These are phyloP conservation scores for Raphidocelis subcapitata DNA, from an alignment of 139 green algal genomes.

Conservation along the genomic window DNA sequence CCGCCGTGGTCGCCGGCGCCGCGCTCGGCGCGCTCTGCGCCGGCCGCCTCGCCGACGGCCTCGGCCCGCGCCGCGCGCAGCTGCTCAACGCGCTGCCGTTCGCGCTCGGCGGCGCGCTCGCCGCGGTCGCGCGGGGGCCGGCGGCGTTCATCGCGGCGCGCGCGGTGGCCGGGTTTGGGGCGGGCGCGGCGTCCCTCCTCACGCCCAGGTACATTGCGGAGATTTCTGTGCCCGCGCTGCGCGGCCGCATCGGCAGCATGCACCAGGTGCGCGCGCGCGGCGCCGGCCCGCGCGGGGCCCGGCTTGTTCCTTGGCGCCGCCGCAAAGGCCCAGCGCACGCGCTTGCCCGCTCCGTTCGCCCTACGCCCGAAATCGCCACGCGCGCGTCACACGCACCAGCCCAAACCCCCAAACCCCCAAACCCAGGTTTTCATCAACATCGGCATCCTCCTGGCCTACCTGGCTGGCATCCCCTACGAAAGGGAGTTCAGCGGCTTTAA, in stretches of 20 bases:
- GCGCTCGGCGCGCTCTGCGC: slow-evolving; percentile 36
- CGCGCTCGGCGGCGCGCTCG: background rate
- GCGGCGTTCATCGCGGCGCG: slow-evolving; percentile 4
- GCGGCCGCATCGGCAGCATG: slow-evolving; percentile 17
- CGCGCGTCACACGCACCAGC: no score
- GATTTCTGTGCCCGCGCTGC: slow-evolving; percentile 9
- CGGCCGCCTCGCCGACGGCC: slow-evolving; percentile 44
- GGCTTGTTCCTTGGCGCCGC: no score
- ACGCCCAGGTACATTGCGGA: slow-evolving; percentile 32
- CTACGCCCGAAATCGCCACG: no score
- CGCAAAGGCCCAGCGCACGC: no score
- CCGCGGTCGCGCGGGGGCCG: background rate
- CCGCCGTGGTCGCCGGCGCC: slow-evolving; percentile 34
- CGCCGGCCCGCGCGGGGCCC: background rate
- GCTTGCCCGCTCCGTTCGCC: no score
- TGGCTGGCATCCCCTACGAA: slow-evolving; percentile 54
- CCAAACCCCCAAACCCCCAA: background rate
- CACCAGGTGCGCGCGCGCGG: background rate
- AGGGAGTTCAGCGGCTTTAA: slow-evolving; percentile 11
- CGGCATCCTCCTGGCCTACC: slow-evolving; percentile 70
- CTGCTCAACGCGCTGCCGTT: slow-evolving; percentile 14
- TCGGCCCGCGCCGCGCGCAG: slow-evolving; percentile 41
- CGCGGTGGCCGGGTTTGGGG: slow-evolving; percentile 16
- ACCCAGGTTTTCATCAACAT: slow-evolving; percentile 64
- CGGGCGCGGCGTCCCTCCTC: slow-evolving; percentile 24